phyloP scores from a whole-genome alignment of 148 eudicot genomes.

The Simmondsia chinensis region DNA sequence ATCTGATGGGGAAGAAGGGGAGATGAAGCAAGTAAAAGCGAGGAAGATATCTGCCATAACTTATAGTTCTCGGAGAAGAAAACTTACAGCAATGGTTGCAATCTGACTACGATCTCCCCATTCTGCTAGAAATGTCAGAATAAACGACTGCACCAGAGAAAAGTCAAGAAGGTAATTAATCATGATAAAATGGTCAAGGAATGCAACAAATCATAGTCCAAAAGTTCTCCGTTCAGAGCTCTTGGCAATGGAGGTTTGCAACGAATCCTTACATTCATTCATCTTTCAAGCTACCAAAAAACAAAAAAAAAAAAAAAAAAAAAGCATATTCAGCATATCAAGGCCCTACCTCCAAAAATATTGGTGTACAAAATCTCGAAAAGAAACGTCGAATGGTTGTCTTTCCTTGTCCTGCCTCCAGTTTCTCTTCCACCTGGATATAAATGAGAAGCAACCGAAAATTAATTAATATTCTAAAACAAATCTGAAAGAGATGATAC shows the following conservation, averaged over 20 bases:
- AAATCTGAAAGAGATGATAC: too few relatives aligned
- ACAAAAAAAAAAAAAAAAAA: too few relatives aligned
- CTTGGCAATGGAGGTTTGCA: too few relatives aligned
- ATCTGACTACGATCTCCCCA: constrained; percentile 99
- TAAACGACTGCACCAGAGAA: constrained; percentile 71
- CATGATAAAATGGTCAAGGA: neutral
- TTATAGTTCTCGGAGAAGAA: neutral
- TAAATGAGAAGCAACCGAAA: neutral
- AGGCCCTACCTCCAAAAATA: constrained; percentile 96
- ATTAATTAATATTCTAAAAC: neutral
- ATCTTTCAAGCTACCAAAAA: too few relatives aligned
- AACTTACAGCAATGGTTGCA: constrained; percentile 96
- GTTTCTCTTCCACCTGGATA: constrained; percentile 92
- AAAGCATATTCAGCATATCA: too few relatives aligned
- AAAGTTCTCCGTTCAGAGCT: too few relatives aligned
- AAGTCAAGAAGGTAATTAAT: neutral
- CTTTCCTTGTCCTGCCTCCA: constrained; percentile 91
- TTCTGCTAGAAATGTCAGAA: constrained; percentile 92
- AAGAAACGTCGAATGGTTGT: constrained; percentile 66
- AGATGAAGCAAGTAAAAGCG: neutral
- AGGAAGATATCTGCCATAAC: neutral
- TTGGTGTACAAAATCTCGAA: constrained; percentile 89
- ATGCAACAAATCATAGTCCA: too few relatives aligned
- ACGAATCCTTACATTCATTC: too few relatives aligned
- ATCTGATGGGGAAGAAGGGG: neutral